These are phyloP conservation scores for Fraxinus latifolia DNA, from an alignment of 305 asterid genomes.

Conservation along the genomic window DNA sequence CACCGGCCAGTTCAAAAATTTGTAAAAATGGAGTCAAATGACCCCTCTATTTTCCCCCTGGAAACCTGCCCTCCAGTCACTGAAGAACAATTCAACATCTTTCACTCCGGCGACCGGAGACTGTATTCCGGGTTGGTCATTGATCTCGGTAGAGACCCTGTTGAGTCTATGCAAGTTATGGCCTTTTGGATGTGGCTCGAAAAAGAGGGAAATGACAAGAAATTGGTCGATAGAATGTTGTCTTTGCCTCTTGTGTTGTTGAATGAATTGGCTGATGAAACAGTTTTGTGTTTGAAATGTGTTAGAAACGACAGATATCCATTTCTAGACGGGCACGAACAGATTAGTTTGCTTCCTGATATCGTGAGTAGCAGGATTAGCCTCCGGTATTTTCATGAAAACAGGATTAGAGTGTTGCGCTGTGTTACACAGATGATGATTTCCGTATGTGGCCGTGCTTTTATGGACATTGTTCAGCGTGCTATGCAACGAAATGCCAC, in stretches of 20 bases:
- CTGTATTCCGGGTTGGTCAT: conserved; percentile 32
- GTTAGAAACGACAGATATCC: conserved; percentile 25
- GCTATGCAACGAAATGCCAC: not conserved
- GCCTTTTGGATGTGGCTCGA: conserved; percentile 66
- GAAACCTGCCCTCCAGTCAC: conserved; percentile 19
- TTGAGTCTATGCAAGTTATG: conserved; percentile 45
- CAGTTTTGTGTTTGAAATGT: conserved; percentile 36
- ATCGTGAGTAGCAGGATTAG: conserved; percentile 14
- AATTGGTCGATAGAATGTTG: conserved; percentile 28
- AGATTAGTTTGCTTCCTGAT: conserved; percentile 30
- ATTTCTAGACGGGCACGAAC: not conserved
- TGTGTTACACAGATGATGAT: conserved; percentile 27
- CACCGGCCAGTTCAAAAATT: not conserved
- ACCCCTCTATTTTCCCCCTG: conserved; percentile 23
- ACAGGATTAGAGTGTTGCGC: conserved; percentile 30
- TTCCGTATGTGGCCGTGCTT: conserved; percentile 52
- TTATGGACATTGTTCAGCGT: conserved; percentile 34
- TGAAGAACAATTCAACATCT: conserved; percentile 47
- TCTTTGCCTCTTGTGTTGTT: conserved; percentile 28
- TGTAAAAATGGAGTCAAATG: not conserved
- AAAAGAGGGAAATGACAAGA: conserved; percentile 20
- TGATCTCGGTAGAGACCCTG: conserved; percentile 44
- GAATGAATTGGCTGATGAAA: conserved; percentile 39
- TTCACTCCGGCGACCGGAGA: conserved; percentile 53
- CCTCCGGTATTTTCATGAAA: conserved; percentile 35